These are phyloP conservation scores for Colletotrichum cordylinicola DNA, from an alignment of 2,329 filamentous ascomycete species.

Conservation along the genomic window DNA sequence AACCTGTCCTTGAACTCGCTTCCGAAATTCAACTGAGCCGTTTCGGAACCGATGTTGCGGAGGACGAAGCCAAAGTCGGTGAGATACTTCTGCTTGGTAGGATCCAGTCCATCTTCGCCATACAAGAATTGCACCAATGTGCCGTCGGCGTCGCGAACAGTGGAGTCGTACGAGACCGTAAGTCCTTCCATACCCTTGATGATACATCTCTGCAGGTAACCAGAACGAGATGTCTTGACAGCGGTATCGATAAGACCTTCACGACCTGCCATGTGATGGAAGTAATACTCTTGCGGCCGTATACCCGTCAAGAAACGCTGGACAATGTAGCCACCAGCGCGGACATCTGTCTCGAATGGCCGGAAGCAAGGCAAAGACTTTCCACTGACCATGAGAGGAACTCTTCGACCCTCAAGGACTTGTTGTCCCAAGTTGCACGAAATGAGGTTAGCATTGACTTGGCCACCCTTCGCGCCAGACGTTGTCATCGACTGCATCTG, in stretches of 20 bases:
- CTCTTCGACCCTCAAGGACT: slow-evolving; percentile 91
- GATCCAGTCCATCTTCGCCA: slow-evolving; percentile 93
- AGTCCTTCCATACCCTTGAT: slow-evolving; percentile 99
- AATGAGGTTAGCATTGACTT: slow-evolving; percentile 96
- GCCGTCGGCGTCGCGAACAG: slow-evolving; percentile 92
- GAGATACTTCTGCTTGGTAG: slow-evolving; percentile 92
- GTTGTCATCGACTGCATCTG: slow-evolving; percentile 99
- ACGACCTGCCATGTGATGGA: slow-evolving; percentile 98
- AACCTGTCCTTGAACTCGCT: slow-evolving; percentile 51
- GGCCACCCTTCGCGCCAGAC: slow-evolving; percentile 91
- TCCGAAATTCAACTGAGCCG: slow-evolving; percentile 75
- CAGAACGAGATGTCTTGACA: slow-evolving; percentile 96
- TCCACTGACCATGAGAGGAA: slow-evolving; percentile 96
- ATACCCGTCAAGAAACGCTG: slow-evolving; percentile 98
- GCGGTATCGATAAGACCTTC: slow-evolving; percentile 99
- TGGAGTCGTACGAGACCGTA: slow-evolving; percentile 90
- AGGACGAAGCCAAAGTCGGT: slow-evolving; percentile 89
- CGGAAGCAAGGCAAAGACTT: slow-evolving; percentile 95
- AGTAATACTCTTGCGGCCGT: slow-evolving; percentile 96
- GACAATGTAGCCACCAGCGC: slow-evolving; percentile 91
- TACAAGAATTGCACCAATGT: slow-evolving; percentile 95
- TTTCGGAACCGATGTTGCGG: slow-evolving; percentile 82
- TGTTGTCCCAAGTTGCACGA: slow-evolving; percentile 98
- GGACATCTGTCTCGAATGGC: slow-evolving; percentile 86
- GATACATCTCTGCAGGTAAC: slow-evolving; percentile 94